Evolutionary conservation across 2,329 filamentous ascomycete species (phyloP).

Genomic region (Fusarium pseudoanthophilum): DNA sequence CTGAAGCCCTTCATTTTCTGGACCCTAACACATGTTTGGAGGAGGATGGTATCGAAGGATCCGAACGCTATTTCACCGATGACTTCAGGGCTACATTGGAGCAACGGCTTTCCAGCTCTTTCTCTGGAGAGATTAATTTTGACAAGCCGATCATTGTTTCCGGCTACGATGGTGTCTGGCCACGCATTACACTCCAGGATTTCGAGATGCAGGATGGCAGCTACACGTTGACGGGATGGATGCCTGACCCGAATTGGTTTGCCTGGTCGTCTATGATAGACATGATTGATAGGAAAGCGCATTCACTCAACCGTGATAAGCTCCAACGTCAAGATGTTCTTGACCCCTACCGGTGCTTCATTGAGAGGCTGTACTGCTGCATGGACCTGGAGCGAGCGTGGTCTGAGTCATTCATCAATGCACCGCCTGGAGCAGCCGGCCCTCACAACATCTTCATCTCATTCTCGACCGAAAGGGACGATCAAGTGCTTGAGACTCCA

Average conservation of each 20-base stretch:
- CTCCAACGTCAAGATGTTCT: conserved; percentile 8
- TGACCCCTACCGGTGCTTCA: conserved; percentile 38
- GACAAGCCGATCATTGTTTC: conserved; percentile 39
- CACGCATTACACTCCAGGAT: conserved; percentile 44
- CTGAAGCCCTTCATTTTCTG: conserved; percentile 51
- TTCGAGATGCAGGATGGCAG: conserved; percentile 53
- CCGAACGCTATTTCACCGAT: conserved; percentile 13
- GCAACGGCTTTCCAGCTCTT: background rate
- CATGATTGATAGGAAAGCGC: conserved; percentile 45
- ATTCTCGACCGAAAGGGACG: conserved; percentile 32
- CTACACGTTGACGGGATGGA: conserved; percentile 57
- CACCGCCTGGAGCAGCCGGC: conserved; percentile 39
- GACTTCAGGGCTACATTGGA: conserved; percentile 12
- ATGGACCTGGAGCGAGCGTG: conserved; percentile 59
- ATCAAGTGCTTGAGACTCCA: background rate
- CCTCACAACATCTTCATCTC: conserved; percentile 50
- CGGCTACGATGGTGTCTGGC: conserved; percentile 48
- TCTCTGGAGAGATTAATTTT: conserved; percentile 25
- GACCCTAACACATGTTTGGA: conserved; percentile 55
- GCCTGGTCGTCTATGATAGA: conserved; percentile 46
- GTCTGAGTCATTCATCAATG: conserved; percentile 41
- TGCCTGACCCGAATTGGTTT: conserved; percentile 54
- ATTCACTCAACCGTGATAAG: conserved; percentile 18
- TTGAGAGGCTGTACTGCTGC: conserved; percentile 52
- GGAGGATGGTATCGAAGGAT: conserved; percentile 39